Evolutionary conservation across 306 rosid genomes (phyloP).

Genomic region (apple (Malus domestica)): ASM211411v1 NC_041794.1:23683501-23684000

Average conservation of each 20-base stretch:
- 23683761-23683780: not conserved
- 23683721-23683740: conserved; percentile 22
- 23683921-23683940: conserved; percentile 34
- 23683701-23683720: conserved; percentile 72
- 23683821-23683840: not conserved
- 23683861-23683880: not conserved
- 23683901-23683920: too few relatives aligned
- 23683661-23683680: conserved; percentile 55
- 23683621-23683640: conserved; percentile 38
- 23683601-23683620: conserved; percentile 16
- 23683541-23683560: conserved; percentile 44
- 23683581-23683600: conserved; percentile 53
- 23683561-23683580: conserved; percentile 56
- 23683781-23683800: too few relatives aligned
- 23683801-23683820: not conserved
- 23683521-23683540: conserved; percentile 59
- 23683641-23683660: conserved; percentile 50
- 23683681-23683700: conserved; percentile 70
- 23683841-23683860: not conserved
- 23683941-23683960: conserved; percentile 37
- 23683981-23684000: conserved; percentile 54
- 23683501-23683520: conserved; percentile 12
- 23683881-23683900: not conserved
- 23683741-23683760: conserved; percentile 2
- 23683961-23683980: conserved; percentile 53